Conservation (phyloP, 176 grass and related monocot genomes). For the Oryza australiensis region DNA sequence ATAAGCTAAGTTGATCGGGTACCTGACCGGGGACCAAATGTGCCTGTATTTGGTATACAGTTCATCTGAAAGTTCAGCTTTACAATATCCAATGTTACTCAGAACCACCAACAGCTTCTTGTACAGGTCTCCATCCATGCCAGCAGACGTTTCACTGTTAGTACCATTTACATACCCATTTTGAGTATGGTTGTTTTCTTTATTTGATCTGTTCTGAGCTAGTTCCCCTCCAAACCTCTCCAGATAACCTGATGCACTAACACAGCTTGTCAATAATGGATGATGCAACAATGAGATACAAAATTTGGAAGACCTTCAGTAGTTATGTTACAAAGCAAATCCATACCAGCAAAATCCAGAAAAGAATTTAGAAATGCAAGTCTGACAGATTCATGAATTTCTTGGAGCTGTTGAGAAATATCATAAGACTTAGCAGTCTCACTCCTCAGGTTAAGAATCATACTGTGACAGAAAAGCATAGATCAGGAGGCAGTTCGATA, state of each 20-base stretch:
- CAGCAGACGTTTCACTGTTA: conserved; percentile 49
- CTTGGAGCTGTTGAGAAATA: conserved; percentile 82
- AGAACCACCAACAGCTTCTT: conserved; percentile 93
- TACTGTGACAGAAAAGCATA: conserved; percentile 58
- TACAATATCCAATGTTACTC: conserved; percentile 99
- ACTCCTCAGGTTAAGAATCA: conserved; percentile 86
- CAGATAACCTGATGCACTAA: conserved; percentile 75
- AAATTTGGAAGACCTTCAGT: conserved; percentile 11
- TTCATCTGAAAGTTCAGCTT: conserved; percentile 81
- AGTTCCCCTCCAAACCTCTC: conserved; percentile 73
- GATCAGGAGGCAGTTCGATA: conserved; percentile 22
- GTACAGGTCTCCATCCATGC: conserved; percentile 51
- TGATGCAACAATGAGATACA: conserved; percentile 6
- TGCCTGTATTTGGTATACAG: conserved; percentile 91
- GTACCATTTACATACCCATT: conserved; percentile 79
- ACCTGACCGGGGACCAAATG: conserved; percentile 81
- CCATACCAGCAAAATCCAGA: conserved; percentile 92
- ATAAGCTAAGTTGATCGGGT: conserved; percentile 28
- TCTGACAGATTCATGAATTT: conserved; percentile 97
- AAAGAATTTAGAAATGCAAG: conserved; percentile 98
- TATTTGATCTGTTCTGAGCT: conserved; percentile 75
- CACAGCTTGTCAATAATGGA: conserved; percentile 27
- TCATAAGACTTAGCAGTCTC: conserved; percentile 75
- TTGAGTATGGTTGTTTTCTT: conserved; percentile 73
- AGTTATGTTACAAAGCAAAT: conserved; percentile 26